Base-by-base conservation (phyloP, 768 basidiomycete species). In the Lactifluus rugatus region DNA sequence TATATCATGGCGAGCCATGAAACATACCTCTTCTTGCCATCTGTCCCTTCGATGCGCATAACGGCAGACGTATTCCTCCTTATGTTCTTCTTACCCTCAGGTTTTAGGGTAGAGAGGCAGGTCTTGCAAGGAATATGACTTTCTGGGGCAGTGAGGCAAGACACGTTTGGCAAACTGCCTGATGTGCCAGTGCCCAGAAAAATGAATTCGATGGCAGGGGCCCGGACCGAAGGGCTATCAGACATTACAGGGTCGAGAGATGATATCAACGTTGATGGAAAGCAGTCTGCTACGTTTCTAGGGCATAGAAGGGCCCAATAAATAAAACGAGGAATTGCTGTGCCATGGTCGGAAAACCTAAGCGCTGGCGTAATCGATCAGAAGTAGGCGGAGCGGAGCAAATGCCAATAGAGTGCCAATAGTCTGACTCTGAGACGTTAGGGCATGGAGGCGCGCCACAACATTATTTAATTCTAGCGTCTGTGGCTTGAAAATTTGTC, bases 151-250 rank as follows among this genome's bases (percentile, higher is more conserved):
- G 93, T 94, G 58, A 96, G 72, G 70, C 93, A 96, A 62, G 77
- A 77, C 50, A 84, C 67, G 48, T 80, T 74, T 16, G 89, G 90
- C 14, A 93, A 61, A 61, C 83, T 81, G 28, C 81, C 81, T 9
- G 89, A 91, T 28, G 85, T 86, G 51, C 89, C 90, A 37, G 89
- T 93, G 52, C 90, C 90, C 31, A 91, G 80, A 68, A 92, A 88
- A 57, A 93, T 82, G 63, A 90, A 71, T 68, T 92, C 87, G 54
- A 77, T 53, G 9, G 23, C 70, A 34, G 68, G 28, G 44, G 64
- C 53, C n/a, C 14, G 54, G 7, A 47, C 21, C n/a, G 21, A 14
- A 46, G 42, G 11, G 23, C 4, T 14, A 37, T 56, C 42, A 13
- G 34, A 45, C 58, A 60, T 60, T 3, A 10, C 17, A 7, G 16